Conservation (phyloP, 768 basidiomycete species). For the Calvatia gigantea region DNA sequence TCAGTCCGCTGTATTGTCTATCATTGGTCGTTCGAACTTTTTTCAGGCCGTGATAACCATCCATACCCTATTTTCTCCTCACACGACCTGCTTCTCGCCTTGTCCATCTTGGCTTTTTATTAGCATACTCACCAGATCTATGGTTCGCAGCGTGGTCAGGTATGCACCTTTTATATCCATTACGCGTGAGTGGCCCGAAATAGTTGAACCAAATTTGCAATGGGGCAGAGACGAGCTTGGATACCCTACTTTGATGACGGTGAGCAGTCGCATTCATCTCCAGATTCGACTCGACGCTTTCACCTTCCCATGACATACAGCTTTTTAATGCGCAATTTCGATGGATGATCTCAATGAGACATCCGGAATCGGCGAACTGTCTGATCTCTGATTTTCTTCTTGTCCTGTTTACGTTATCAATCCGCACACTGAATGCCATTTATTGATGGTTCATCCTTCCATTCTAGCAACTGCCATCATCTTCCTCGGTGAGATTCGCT, state of each 20-base stretch:
- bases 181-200: neutral
- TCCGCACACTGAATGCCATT: neutral
- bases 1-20: neutral
- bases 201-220: neutral
- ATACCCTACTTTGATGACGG: constrained; percentile 85
- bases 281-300: neutral
- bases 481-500: constrained; percentile 47
- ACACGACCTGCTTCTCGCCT: neutral
- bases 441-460: constrained; percentile 5
- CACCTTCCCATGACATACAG: neutral
- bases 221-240: constrained; percentile 68
- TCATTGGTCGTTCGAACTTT: neutral
- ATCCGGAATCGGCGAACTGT: neutral
- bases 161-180: constrained; percentile 23
- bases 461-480: constrained; percentile 74
- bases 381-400: neutral
- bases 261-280: constrained; percentile 27
- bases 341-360: neutral
- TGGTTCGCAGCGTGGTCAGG: constrained; percentile 54
- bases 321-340: neutral
- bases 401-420: neutral
- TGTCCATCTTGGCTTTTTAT: neutral
- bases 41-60: neutral
- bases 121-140: neutral
- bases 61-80: neutral